Evolutionary conservation across 1,139 yeast genomes (phyloP).

Genomic region (Kluyveromyces sp.): DNA sequence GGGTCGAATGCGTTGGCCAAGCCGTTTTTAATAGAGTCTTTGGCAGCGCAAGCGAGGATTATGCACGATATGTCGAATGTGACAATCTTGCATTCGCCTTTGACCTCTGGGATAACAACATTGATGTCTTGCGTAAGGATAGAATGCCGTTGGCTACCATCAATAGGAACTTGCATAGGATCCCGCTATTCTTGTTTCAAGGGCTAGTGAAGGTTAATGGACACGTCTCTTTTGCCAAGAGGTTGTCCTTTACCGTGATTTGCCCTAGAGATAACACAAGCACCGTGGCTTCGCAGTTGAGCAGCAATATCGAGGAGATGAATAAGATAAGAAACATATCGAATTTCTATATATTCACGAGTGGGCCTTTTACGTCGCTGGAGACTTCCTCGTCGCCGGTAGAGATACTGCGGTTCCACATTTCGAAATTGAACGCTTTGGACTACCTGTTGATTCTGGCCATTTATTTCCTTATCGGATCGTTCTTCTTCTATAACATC

Average conservation of each 20-base stretch:
- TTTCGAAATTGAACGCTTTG: conserved; percentile 5
- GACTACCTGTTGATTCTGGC: conserved; percentile 25
- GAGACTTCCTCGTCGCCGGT: background rate
- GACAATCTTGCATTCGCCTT: conserved; percentile 32
- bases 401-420: background rate
- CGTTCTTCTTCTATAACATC: conserved; percentile 40
- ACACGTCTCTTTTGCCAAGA: conserved; percentile 39
- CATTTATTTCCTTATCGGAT: conserved; percentile 28
- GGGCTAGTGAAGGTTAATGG: conserved; percentile 44
- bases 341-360: conserved; percentile 10
- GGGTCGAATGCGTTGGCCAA: conserved; percentile 27
- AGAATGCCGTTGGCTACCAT: conserved; percentile 31
- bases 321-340: conserved; percentile 9
- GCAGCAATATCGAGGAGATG: conserved; percentile 23
- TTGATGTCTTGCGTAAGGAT: conserved; percentile 25
- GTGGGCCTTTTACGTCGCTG: background rate
- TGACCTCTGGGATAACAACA: conserved; percentile 31
- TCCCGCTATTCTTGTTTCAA: conserved; percentile 32
- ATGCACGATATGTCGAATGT: conserved; percentile 11
- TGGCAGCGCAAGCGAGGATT: conserved; percentile 29
- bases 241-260: conserved; percentile 34
- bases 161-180: conserved; percentile 20
- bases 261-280: conserved; percentile 14
- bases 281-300: conserved; percentile 23
- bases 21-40: conserved; percentile 27